Conservation (phyloP, 352 stramenopile species). For the Blastocystis sp. region DNA sequence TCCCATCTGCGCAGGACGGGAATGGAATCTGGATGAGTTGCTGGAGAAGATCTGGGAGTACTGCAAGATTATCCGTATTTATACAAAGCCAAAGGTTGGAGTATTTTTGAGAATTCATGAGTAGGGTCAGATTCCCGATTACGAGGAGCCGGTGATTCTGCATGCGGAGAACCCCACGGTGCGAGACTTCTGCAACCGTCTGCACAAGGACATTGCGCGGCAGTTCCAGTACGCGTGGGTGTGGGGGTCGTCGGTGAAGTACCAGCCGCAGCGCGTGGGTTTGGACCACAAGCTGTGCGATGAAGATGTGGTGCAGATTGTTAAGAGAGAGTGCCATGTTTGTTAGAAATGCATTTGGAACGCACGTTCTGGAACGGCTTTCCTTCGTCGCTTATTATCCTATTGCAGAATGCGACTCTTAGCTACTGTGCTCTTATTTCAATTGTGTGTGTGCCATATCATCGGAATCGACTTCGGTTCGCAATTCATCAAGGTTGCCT, state of each 20-base stretch:
- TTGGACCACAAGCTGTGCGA: conserved; percentile 90
- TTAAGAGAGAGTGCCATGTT: conserved; percentile 76
- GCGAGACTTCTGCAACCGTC: conserved; percentile 86
- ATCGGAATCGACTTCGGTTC: conserved; percentile 41
- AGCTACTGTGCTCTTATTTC: neutral
- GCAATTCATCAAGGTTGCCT: conserved; percentile 43
- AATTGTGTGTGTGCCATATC: neutral
- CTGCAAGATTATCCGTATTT: conserved; percentile 89
- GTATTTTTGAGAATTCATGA: neutral
- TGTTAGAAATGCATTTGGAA: neutral
- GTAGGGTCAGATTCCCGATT: conserved; percentile 83
- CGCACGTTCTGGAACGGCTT: neutral
- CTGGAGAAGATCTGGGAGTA: conserved; percentile 94
- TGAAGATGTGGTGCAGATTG: conserved; percentile 97
- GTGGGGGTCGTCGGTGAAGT: conserved; percentile 85
- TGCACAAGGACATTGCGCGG: conserved; percentile 76
- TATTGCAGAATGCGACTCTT: conserved; percentile 16
- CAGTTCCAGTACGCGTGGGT: conserved; percentile 69
- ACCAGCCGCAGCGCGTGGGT: conserved; percentile 92
- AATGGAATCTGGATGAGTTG: conserved; percentile 93
- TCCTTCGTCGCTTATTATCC: neutral
- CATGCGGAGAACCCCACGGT: conserved; percentile 83
- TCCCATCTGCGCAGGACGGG: conserved; percentile 84
- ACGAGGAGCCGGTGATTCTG: conserved; percentile 90
- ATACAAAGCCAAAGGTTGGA: conserved; percentile 79